Conservation (phyloP, 2,329 filamentous ascomycete genomes). For the Myriosclerotinia duriaeana region DNA sequence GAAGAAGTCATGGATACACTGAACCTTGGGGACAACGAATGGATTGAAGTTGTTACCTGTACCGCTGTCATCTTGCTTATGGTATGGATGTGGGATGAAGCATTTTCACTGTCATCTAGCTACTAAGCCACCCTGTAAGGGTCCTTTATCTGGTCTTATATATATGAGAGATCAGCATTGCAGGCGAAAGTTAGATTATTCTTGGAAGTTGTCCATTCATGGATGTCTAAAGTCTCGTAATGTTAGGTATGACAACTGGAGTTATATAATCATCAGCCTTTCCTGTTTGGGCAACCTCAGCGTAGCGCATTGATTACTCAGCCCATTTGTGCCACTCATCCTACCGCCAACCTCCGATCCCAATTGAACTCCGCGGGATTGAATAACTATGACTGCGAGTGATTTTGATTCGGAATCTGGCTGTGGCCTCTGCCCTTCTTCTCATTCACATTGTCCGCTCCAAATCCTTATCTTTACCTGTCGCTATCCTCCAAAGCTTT, state of each 20-base stretch:
- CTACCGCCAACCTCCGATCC: no score
- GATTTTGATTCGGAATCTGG: no score
- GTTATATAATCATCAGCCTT: constrained; percentile 8
- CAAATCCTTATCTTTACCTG: neutral
- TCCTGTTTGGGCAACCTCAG: constrained; percentile 21
- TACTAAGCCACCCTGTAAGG: neutral
- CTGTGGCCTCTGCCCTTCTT: no score
- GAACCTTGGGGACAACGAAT: neutral
- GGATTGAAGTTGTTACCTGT: neutral
- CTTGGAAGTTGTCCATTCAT: neutral
- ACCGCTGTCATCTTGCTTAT: neutral
- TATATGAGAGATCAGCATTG: neutral
- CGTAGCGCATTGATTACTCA: constrained; percentile 20
- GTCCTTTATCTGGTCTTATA: neutral
- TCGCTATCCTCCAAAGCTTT: neutral
- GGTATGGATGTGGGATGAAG: neutral
- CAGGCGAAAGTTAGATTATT: neutral
- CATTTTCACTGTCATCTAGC: neutral
- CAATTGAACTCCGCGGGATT: no score
- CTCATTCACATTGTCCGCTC: no score
- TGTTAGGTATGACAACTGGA: neutral
- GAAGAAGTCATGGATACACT: no score
- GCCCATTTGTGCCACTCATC: neutral
- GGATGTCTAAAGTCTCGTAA: no score
- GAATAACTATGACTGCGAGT: no score